Evolutionary conservation across 2,329 filamentous ascomycete species (phyloP), one percentile per base, ranked within the genome.

Genomic region (Aschersonia sp.): DNA sequence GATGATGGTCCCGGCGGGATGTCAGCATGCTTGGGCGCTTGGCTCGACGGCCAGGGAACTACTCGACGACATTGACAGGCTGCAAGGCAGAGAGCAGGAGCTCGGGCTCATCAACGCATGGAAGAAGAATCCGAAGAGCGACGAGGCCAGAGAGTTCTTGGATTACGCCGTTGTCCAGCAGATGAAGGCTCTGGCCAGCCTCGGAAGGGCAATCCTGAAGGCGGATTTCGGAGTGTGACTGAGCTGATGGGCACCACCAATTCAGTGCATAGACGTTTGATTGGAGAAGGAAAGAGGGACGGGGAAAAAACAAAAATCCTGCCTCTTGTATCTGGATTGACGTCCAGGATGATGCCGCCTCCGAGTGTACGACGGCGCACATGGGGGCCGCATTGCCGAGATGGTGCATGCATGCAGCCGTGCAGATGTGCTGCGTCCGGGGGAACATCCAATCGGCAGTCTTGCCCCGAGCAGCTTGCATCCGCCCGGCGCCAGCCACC

Each of bases 101-200:
- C 58, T 67, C 0, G 59, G 57, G 0, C 51, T 75, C 32, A 65
- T 78, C 39, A 56, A 60, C 32, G 57, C 61, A 5, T 77, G 75
- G 69, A 60, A 56, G 30, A 57, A 58, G 32, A 59, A 71, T 33
- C 71, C 67, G 0, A 58, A 61, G 4, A 60, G 60, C 32, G 58
- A 65, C 1, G 61, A 63, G 33, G 68, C 65, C 2, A 60, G 56
- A n/a, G 56, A 60, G 1, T 77, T 78, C 52, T 76, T 76, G 53
- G 63, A 69, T 33, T 66, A 63, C 47, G 67, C 65, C n/a, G 68
- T 79, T 8, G 57, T 74, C 29, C 60, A 67, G 48, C 71, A 72
- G 33, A 57, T 79, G 14, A 63, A 66, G 46, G 58, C 60, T n/a
- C 55, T 79, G 47, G 68, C 73, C 3, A 58, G 57, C 2, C 58